phyloP scores from a whole-genome alignment of 495 filamentous ascomycete genomes.

The Xylaria sp. region DNA sequence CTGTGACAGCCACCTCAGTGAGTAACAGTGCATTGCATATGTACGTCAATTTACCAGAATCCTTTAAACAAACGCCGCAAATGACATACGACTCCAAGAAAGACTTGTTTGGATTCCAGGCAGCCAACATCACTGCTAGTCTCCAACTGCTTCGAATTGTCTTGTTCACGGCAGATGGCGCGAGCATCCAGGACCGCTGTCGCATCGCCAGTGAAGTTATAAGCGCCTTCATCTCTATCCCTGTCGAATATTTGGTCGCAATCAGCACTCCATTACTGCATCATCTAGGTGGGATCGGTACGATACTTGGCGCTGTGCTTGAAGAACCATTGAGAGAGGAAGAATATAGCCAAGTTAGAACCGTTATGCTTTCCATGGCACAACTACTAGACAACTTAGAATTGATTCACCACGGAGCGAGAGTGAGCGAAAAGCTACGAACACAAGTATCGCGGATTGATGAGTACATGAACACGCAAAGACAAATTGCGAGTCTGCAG shows the following conservation, averaged over 20 bases:
- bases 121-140: conserved; percentile 61
- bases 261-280: conserved; percentile 60
- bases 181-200: conserved; percentile 54
- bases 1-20: conserved; percentile 27
- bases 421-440: conserved; percentile 50
- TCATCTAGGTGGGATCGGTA: conserved; percentile 58
- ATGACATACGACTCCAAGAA: conserved; percentile 43
- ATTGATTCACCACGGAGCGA: conserved; percentile 49
- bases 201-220: conserved; percentile 56
- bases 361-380: conserved; percentile 57
- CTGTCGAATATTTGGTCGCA: conserved; percentile 52
- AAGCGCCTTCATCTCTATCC: conserved; percentile 53
- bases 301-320: conserved; percentile 57
- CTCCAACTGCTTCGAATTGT: conserved; percentile 59
- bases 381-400: conserved; percentile 56
- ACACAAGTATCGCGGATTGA: conserved; percentile 55
- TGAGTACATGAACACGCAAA: conserved; percentile 53
- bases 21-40: conserved; percentile 50
- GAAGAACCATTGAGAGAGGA: conserved; percentile 56
- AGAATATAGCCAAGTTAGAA: conserved; percentile 52
- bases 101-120: conserved; percentile 58
- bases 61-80: conserved; percentile 47
- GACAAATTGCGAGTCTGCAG: conserved; percentile 14
- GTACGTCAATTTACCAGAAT: conserved; percentile 48
- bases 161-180: conserved; percentile 50